Conservation (phyloP, 1,284 basidiomycete genomes). For the Papiliotrema laurentii region DNA sequence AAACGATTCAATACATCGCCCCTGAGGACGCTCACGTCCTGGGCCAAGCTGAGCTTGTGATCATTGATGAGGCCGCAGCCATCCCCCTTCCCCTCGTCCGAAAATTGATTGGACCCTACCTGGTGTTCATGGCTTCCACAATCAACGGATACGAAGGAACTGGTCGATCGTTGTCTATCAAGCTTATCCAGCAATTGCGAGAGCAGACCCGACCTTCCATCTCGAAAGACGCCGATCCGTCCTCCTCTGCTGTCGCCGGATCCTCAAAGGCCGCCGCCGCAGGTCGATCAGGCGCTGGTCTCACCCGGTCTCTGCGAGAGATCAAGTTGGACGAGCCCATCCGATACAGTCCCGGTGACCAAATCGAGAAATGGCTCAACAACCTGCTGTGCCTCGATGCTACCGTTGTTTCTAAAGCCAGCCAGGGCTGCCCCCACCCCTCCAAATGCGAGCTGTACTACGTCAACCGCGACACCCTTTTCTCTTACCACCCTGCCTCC, state of each 20-base stretch:
- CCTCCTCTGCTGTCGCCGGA: constrained; percentile 19
- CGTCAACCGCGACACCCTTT: constrained; percentile 92
- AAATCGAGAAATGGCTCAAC: constrained; percentile 94
- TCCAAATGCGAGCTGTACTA: constrained; percentile 91
- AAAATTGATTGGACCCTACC: constrained; percentile 93
- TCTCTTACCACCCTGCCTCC: constrained; percentile 94
- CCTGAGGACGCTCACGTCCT: constrained; percentile 96
- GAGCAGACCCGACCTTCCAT: constrained; percentile 67
- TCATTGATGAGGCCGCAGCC: constrained; percentile 98
- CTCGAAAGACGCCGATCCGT: constrained; percentile 54
- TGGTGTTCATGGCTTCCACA: constrained; percentile 96
- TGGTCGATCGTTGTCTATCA: constrained; percentile 92
- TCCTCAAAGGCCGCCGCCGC: constrained; percentile 40
- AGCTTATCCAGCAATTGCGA: constrained; percentile 94
- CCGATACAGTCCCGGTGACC: constrained; percentile 81
- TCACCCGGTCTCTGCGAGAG: constrained; percentile 77
- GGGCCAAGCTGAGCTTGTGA: constrained; percentile 94
- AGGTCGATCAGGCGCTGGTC: constrained; percentile 42
- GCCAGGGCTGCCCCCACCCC: constrained; percentile 86
- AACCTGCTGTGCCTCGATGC: constrained; percentile 87
- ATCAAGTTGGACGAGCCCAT: constrained; percentile 95
- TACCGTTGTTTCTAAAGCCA: constrained; percentile 60
- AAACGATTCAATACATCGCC: constrained; percentile 98
- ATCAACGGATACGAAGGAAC: constrained; percentile 99
- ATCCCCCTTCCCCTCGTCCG: constrained; percentile 93